Base-by-base conservation (phyloP, 768 basidiomycete species). In the Arthromyces matolae region DNA sequence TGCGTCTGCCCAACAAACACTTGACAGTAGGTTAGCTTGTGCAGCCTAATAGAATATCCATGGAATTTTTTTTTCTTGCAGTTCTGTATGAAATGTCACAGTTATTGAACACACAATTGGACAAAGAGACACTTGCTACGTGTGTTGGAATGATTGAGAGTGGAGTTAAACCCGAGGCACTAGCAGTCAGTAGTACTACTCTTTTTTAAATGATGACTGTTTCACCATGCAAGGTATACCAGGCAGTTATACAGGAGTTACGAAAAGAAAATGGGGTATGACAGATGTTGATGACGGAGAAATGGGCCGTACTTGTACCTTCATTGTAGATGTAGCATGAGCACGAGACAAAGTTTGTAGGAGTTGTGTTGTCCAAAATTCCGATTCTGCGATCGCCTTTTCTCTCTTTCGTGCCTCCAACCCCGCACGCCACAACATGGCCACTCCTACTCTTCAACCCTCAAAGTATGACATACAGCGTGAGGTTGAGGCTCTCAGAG, bases 91-190 rank as follows among this genome's bases (percentile, higher is more conserved):
- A 93, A 50, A 88, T 95, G 46, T 92, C 93, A 16, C 89, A 93
- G 67, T 68, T 94, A 37, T 69, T 95, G 41, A 88, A 93, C 53
- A 93, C 93, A 0, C 81, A 85, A 48, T 75, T 95, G 33, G 91
- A 94, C 70, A 90, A 88, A 59, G 88, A 92, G 61, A 90, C 89
- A 2, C 78, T 95, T n/a, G 90, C 87, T 28, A 93, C 88, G 20
- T 95, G 93, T 63, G 83, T 95, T 19, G 79, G 84, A 32, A 84
- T 95, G 86, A 92, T 95, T 57, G 93, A 95, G 69, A 84, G 81
- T 51, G 93, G 93, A 14, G 89, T 88, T 38, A 95, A 94, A 64
- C 90, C 93, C 9, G 91, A 94, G 60, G 92, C 91, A 0, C 73
- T 95, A 37, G 93, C 92, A 57, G 93, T 94, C 62, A 45, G 65